A percentile compares a stretch with the other conserved stretches of the same genome.
phyloP scores from a whole-genome alignment of 176 grass and related monocot genomes.

The Avena eriantha region DNA sequence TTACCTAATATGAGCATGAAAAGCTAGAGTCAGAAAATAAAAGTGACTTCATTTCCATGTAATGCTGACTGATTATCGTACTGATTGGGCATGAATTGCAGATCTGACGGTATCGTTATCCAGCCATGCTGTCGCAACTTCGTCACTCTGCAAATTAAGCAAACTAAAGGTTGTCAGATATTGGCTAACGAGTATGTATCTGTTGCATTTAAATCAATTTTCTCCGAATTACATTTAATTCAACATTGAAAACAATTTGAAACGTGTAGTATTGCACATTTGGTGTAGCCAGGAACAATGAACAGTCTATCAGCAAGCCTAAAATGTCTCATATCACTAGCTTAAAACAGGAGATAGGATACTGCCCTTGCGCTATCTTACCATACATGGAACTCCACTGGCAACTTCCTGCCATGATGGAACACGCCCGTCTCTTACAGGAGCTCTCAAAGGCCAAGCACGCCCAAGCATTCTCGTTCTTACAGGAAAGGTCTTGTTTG shows the following conservation, averaged over 20 bases:
- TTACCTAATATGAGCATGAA: constrained; percentile 51
- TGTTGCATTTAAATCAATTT: not conserved
- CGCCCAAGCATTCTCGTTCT: constrained; percentile 92
- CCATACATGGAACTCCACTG: constrained; percentile 74
- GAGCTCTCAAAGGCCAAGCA: constrained; percentile 93
- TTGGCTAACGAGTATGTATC: not conserved
- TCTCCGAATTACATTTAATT: not conserved
- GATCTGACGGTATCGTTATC: constrained; percentile 76
- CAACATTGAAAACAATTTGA: not conserved
- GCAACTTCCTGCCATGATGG: constrained; percentile 90
- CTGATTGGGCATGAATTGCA: constrained; percentile 88
- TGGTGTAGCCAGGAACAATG: not conserved
- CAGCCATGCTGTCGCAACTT: constrained; percentile 86
- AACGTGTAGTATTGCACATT: not conserved
- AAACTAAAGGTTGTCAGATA: not conserved
- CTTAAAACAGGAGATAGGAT: not conserved
- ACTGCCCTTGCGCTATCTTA: constrained; percentile 36
- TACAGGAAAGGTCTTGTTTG: constrained; percentile 68
- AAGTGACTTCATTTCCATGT: not conserved
- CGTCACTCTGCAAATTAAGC: constrained; percentile 68
- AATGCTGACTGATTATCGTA: constrained; percentile 48
- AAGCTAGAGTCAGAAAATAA: constrained; percentile 24
- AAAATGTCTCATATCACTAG: not conserved
- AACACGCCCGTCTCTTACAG: constrained; percentile 74
- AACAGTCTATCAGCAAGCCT: not conserved